Conservation (phyloP, 2,329 filamentous ascomycete species). For the Hirsutella minnesotensis region DNA sequence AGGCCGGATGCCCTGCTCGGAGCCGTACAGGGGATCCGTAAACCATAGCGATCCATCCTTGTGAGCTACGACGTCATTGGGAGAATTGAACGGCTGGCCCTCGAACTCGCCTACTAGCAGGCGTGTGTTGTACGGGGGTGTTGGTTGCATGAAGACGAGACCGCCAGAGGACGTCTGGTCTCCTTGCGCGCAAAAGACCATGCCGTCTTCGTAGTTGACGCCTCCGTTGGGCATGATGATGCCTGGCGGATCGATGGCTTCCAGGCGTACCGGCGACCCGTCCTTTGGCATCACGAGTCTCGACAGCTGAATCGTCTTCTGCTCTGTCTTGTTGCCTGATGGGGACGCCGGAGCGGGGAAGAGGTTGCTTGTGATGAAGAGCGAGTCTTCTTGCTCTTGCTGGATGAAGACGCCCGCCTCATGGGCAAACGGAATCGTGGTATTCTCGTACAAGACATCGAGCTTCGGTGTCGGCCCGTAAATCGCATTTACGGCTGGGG, state of each 20-base stretch:
- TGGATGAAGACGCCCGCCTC: conserved; percentile 28
- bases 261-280: conserved; percentile 10
- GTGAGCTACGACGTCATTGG: conserved; percentile 34
- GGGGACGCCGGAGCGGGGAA: conserved; percentile 7
- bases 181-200: conserved; percentile 31
- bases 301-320: conserved; percentile 18
- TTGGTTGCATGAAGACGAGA: conserved; percentile 19
- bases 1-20: conserved; percentile 32
- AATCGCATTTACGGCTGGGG: conserved; percentile 11
- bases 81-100: conserved; percentile 33
- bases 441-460: conserved; percentile 24
- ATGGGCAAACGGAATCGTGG: conserved; percentile 33
- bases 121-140: conserved; percentile 15
- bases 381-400: conserved; percentile 8
- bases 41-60: conserved; percentile 35
- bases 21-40: conserved; percentile 37
- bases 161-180: conserved; percentile 12
- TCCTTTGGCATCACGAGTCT: conserved; percentile 11
- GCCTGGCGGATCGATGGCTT: conserved; percentile 19
- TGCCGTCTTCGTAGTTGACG: conserved; percentile 28
- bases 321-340: conserved; percentile 2
- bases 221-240: conserved; percentile 36
- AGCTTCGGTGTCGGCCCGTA: conserved; percentile 22
- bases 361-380: conserved; percentile 23
- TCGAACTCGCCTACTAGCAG: conserved; percentile 26